Base-by-base conservation (phyloP, 176 grass and related monocot species). In the Zoysia pacifica region DNA sequence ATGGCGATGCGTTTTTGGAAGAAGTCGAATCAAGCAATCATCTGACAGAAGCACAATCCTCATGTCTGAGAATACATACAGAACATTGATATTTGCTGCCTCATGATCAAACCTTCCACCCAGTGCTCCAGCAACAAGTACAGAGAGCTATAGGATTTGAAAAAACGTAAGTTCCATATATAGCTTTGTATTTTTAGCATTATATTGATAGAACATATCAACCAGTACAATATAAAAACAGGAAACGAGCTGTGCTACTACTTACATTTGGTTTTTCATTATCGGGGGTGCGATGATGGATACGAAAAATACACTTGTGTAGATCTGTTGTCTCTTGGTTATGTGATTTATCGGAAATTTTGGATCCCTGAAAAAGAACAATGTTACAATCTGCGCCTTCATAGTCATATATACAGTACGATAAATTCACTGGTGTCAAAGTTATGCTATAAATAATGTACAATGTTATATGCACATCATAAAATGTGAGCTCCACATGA, bases 71-170 rank as follows among this genome's bases (percentile, higher is more conserved):
- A 94, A 94, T 43, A 82, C 61, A 81, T 91, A 88, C 6, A 91
- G 83, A 74, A 84, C 75, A 59, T 89, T 91, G 67, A 91, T 86
- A 82, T 94, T 94, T 63, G 84, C 91, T 36, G 86, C 89, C 86
- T 94, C 91, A 7, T 91, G 91, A 86, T 94, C 89, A 84, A 94
- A 91, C 87, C 91, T 85, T 84, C 91, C 91, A 82, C 91, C 91
- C 45, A 89, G 76, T 74, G 91, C 89, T 72, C 91, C 88, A 65
- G 83, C 81, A 63, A 91, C 91, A 61, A 94, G 69, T 50, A 86
- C 78, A 60, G 86, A 89, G 20, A 91, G 85, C 92, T 94, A 74
- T 61, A 91, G 44, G 65, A 20, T 81, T 51, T 19, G n/a, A 66
- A 14, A 45, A 70, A 79, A 60, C 14, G 5, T 79, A 75, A 74